Evolutionary conservation across 805 yeast species (phyloP), one percentile per base, ranked within the genome.

Genomic region (Cyberlindnera xishuangbannaensis): DNA sequence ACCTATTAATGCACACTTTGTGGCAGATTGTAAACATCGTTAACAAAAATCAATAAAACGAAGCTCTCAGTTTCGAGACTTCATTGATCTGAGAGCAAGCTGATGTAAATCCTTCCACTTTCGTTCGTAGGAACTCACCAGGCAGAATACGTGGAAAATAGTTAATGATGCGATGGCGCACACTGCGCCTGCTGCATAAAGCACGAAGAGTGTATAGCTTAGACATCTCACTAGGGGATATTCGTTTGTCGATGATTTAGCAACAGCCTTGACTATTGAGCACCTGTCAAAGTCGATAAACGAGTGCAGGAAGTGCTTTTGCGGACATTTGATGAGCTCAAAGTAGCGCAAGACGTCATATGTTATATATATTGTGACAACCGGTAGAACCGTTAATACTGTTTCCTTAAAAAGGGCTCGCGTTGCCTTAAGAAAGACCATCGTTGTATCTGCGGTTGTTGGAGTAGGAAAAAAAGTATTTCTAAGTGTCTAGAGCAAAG

Each of bases 111-210:
- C 26, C 18, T 37, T 41, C 54, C 54, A 48, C 25, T 47, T 46
- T 16, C 39, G 43, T 18, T 50, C 54, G 20, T 41, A 50, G 2
- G 50, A 25, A 7, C 43, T 38, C n/a, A 29, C 37, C 5, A 44
- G 17, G 22, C 54, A 48, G 14, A 46, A 12, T 3, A 33, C 5
- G 20, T 46, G 33, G 39, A 50, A 50, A 4, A 50, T 35, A 2
- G 39, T 11, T 6, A 47, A 36, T 27, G 42, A 48, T 2, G 28
- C 35, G 10, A 50, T 15, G 1, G 48, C 39, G 18, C 38, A 14
- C 4, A 31, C 8, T 4, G 45, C 33, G 8, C 39, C 18, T 5
- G 36, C 3, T 15, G 31, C 17, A 24, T 49, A 47, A 3, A 29
- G 11, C 2, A 28, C 11, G 18, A 37, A 30, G 4, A 47, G 20